Base-by-base conservation (phyloP, 75 land plant species). In the Cunninghamia lanceolata region DNA sequence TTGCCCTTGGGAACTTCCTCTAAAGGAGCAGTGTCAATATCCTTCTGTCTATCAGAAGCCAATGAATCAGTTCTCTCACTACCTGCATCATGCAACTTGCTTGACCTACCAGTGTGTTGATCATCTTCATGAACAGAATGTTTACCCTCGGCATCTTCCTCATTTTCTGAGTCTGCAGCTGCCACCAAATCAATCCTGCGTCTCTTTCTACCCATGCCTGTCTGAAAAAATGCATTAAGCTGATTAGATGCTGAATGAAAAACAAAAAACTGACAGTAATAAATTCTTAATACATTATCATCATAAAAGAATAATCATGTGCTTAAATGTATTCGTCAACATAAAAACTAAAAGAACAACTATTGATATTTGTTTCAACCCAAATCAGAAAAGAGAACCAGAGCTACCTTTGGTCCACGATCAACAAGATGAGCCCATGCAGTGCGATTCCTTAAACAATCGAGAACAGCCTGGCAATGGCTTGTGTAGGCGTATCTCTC, bases 1-100 rank as follows among this genome's bases (percentile, higher is more conserved):
- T 93, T 96, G 43, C 98, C 94, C 88, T 93, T 96, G 9, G 98
- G 96, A 82, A 93, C 92, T 36, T 96, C 98, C 59, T 96, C 95
- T 82, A 71, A 85, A 28, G 82, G 88, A 32, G 91, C 47, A 34
- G 71, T 85, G 30, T 91, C 91, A 38, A 75, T 77, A 84, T 88
- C 89, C 83, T 91, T 94, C 6, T 86, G 63, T 59, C 75, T 80
- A 21, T 54, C 74, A 42, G 87, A 79, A 79, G 47, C 68, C 53
- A 56, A 32, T 56, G 50, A 80, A 16, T 38, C 73, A 16, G 87
- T 54, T 53, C 47, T 79, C 47, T 40, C 38, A 85, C 82, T 80
- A 80, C 34, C 82, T 52, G 28, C 52, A 80, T 80, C 82, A 43
- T 45, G 50, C 82, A n/a, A 80, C 52, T 80, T 80, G 46, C 82